Evolutionary conservation across 192 early-diverging fungal species (phyloP), one percentile per base, ranked within the genome.

Genomic region (Lobosporangium transversale): DNA sequence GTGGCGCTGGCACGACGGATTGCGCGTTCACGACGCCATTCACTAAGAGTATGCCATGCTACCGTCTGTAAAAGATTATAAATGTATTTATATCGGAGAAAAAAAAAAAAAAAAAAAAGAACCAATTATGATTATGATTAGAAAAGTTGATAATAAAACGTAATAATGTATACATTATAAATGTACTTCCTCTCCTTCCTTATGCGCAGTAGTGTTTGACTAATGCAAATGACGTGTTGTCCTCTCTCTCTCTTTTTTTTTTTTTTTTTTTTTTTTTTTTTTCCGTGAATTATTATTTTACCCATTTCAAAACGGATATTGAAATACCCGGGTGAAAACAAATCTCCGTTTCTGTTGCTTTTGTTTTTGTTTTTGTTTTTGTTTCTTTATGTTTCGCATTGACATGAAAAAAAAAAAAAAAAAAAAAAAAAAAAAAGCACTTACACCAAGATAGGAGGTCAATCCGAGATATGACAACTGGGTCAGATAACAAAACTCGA

Each of bases 381-480:
- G 14, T 40, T 7, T 14, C 37, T 40, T 40, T 14, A 14, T 40
- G 8, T 40, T 14, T 40, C 14, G 8, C 7, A 40, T 40, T 40
- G 37, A 7, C 14, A 7, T 10, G 37, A 14, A 7, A 40, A 14
- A 14, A 7, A 40, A 40, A 40, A n/a, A n/a, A n/a, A n/a, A n/a
- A n/a, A n/a, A 10, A 40, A 40, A 40, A 40, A 40, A 40, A 40
- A 40, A 40, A 40, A 40, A 40, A 40, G 24, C 4, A 55, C 61
- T 76, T 76, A 76, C 73, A 7, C 73, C 73, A 33, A 76, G 73
- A 54, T 76, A 76, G 31, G 73, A 54, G 20, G 48, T 57, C 42
- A 76, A n/a, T 8, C 73, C 73, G 23, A 67, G 24, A 18, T 76
- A 76, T 9, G 73, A 76, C 20, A 76, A n/a, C 53, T 76, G 73